Evolutionary conservation across 2,329 filamentous ascomycete species (phyloP).

Genomic region (Bertia moriformis): DNA sequence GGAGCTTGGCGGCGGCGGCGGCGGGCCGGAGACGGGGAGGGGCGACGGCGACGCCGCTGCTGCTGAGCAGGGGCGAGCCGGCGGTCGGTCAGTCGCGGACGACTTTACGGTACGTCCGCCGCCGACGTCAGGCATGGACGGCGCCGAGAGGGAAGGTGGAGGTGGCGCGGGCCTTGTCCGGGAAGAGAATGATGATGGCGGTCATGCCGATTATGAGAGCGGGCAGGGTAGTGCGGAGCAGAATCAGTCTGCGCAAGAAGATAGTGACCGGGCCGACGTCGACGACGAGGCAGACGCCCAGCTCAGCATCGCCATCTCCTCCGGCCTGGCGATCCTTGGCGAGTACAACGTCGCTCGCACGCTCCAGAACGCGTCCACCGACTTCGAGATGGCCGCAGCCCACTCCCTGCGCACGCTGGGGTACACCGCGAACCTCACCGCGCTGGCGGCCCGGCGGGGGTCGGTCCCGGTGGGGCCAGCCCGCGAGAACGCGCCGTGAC

Average conservation of each 20-base stretch:
- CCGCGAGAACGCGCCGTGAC: too few relatives aligned
- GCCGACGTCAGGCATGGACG: neutral
- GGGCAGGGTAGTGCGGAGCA: neutral
- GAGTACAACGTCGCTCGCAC: conserved; percentile 37
- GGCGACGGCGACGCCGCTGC: too few relatives aligned
- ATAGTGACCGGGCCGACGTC: neutral
- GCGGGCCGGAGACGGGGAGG: conserved; percentile 3
- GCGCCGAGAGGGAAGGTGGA: too few relatives aligned
- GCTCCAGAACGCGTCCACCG: conserved; percentile 28
- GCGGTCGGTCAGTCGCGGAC: too few relatives aligned
- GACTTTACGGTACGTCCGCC: neutral
- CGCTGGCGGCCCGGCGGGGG: conserved; percentile 27
- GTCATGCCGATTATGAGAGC: neutral
- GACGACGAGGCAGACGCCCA: neutral
- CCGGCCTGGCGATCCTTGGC: conserved; percentile 37
- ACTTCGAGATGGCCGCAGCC: conserved; percentile 29
- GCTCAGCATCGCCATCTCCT: conserved; percentile 25
- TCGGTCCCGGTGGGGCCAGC: conserved; percentile 14
- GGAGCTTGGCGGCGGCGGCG: conserved; percentile 3
- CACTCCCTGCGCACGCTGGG: conserved; percentile 37
- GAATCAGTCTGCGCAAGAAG: too few relatives aligned
- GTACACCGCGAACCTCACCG: conserved; percentile 37
- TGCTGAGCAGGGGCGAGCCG: too few relatives aligned
- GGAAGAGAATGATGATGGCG: neutral
- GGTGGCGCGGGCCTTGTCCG: too few relatives aligned